Evolutionary conservation across 257 asterid species (phyloP), one percentile per base, ranked within the genome.

Genomic region (Thymus mandschuricus): DNA sequence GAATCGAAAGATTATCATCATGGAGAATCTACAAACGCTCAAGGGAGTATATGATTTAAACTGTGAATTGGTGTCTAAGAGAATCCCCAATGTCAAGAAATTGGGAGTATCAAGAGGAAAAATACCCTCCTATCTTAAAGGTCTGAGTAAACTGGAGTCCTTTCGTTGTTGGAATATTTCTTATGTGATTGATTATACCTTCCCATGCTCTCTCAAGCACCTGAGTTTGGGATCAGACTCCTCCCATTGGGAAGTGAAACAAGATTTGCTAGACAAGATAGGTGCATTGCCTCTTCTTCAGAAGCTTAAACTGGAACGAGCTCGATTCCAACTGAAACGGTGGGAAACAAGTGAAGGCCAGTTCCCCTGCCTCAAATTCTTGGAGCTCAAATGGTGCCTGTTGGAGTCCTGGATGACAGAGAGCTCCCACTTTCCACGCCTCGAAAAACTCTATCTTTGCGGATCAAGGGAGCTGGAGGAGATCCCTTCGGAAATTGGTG

Each of bases 251-350:
- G 40, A 35, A 1, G 1, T 35, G 40, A 35, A 35, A 1, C 40
- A 35, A 38, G 43, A 27, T 11, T 64, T 28, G 15, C 8, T 27
- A 27, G 31, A 38, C 12, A 29, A 10, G 29, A 45, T 64, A 45
- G 69, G 69, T 45, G 13, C 56, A 27, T 11, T 64, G 6, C 69
- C 69, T 44, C 43, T 64, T 45, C 69, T 45, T 45, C n/a, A 64
- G 31, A n/a, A 44, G 29, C 69, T 64, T 10, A 64, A 13, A 44
- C 2, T 64, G 13, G 5, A 11, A n/a, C n/a, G n/a, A n/a, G n/a
- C n/a, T n/a, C n/a, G n/a, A n/a, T n/a, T n/a, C n/a, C n/a, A n/a
- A 44, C 5, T 3, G 40, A 35, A 35, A 6, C 57, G 45, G 57
- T 63, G 68, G 68, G 68, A 41, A 59, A 59, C 64, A 59, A 33